Evolutionary conservation across 768 basidiomycete genomes (phyloP).

Genomic region (Rhizopogon vesiculosus): DNA sequence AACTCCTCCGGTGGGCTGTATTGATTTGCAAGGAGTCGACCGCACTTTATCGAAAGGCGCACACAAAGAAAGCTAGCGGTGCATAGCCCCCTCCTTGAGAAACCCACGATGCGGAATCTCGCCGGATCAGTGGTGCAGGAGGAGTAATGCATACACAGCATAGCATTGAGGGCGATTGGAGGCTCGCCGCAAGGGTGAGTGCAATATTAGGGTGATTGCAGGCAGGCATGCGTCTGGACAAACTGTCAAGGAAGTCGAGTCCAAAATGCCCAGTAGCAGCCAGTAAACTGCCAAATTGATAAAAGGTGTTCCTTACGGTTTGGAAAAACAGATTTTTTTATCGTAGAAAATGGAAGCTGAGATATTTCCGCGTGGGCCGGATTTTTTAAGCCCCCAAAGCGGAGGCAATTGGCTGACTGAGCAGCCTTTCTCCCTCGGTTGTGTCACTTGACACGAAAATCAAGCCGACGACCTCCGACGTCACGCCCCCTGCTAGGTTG

Average conservation of each 20-base stretch:
- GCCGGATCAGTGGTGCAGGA: neutral
- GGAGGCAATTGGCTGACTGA: neutral
- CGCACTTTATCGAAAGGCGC: neutral
- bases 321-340: neutral
- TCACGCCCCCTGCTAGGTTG: neutral
- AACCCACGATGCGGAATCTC: neutral
- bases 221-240: neutral
- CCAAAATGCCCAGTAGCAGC: neutral
- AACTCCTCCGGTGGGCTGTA: neutral
- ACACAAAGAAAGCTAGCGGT: neutral
- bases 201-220: conserved; percentile 3
- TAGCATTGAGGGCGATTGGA: neutral
- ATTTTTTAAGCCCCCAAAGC: neutral
- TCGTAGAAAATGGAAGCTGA: neutral
- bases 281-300: neutral
- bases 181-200: neutral
- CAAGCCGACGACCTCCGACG: neutral
- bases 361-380: neutral
- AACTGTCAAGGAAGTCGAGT: neutral
- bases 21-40: neutral
- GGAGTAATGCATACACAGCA: neutral
- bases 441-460: neutral
- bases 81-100: conserved; percentile 1
- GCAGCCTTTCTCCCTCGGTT: neutral
- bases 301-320: neutral